Conservation (phyloP, 2,329 filamentous ascomycete genomes). For the Colletotrichum australisinense region DNA sequence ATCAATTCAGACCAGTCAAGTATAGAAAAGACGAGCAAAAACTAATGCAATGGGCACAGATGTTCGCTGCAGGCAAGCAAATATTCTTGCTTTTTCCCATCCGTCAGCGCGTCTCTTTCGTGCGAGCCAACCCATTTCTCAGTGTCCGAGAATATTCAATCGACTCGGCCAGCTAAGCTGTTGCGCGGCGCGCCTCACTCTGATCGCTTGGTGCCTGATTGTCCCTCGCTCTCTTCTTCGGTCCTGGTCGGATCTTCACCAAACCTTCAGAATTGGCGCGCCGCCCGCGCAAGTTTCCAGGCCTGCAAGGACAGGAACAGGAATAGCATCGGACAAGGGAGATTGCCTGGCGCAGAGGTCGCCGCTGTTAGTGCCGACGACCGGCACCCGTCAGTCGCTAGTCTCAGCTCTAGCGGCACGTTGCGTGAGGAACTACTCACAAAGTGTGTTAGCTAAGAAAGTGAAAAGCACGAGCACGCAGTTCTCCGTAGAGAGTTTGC, state of each 20-base stretch:
- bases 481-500: neutral
- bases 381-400: constrained; percentile 14
- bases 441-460: neutral
- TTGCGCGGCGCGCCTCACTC: neutral
- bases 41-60: neutral
- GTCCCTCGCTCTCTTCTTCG: neutral
- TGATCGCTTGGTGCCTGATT: neutral
- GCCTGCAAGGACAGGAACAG: constrained; percentile 15
- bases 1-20: neutral
- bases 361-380: constrained; percentile 15
- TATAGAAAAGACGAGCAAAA: neutral
- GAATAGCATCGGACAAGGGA: constrained; percentile 6
- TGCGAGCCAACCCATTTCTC: neutral
- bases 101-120: neutral
- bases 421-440: neutral
- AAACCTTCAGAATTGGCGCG: neutral
- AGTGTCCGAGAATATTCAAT: neutral
- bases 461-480: neutral
- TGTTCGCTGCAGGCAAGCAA: neutral
- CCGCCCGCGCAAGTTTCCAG: neutral
- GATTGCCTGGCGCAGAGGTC: constrained; percentile 14
- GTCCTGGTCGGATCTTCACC: neutral
- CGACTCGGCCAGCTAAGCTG: neutral
- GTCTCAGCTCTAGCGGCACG: constrained; percentile 10
- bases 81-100: neutral